Evolutionary conservation across 345 rosid species (phyloP), one percentile per base, ranked within the genome.

Genomic region (Noccaea caerulescens): DNA sequence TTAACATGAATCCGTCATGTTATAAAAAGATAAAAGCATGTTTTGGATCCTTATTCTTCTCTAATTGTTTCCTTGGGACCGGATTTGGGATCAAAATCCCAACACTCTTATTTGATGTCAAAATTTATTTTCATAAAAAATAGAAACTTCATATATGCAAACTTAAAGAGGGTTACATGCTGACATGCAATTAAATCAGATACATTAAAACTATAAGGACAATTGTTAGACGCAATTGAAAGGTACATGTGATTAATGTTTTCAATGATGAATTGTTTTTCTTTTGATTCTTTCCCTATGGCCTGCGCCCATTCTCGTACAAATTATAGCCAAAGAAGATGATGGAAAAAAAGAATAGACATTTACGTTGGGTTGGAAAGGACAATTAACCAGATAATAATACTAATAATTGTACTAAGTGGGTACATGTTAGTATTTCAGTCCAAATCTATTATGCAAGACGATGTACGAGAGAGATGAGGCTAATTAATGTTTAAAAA

Each of bases 311-410:
- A 4, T 0, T 27, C 25, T 43, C 10, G 53, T 52, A 33, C 56
- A 46, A 10, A 7, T 13, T n/a, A 9, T 39, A 25, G 60, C 50
- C 13, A 51, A 33, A 39, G 10, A 51, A 52, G 30, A 67, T 27
- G 8, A 53, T 3, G 16, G 6, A 12, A 38, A 20, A 18, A 14
- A 8, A 10, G 33, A 30, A 32, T 67, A 16, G 36, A 33, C n/a
- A 11, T 49, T 10, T 18, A 36, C 27, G n/a, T 6, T 54, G 53
- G 62, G 62, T 25, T 36, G 62, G 36, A 57, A 23, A 50, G 32
- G 69, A 65, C 69, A 47, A 7, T 7, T 30, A 6, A 20, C 23
- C 23, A 20, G 23, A 32, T 53, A 12, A 27, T 53, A 12, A 52
- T n/a, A 27, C 30, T 27, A 27, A 27, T 27, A 27, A 27, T 3